Conservation (phyloP, 1,284 basidiomycete genomes). For the Apiotrichum domesticum region DNA sequence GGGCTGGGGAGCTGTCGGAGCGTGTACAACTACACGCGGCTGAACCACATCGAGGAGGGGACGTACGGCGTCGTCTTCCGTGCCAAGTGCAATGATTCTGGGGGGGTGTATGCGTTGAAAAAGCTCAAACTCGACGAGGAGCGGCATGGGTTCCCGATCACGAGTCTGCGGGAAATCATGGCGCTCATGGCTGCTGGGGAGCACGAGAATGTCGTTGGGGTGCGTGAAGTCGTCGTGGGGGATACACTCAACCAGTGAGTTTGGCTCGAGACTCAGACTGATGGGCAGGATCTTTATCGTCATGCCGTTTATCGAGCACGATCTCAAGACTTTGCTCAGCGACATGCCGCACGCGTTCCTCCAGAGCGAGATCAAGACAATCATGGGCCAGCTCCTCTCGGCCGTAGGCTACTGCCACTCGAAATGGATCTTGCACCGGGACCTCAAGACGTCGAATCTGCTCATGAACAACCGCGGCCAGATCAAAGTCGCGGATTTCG, state of each 20-base stretch:
- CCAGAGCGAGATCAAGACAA: constrained; percentile 95
- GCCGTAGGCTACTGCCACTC: constrained; percentile 88
- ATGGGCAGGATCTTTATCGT: constrained; percentile 83
- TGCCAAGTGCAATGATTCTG: constrained; percentile 85
- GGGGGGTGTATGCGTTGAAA: constrained; percentile 93
- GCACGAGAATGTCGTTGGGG: constrained; percentile 91
- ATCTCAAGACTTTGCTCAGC: constrained; percentile 89
- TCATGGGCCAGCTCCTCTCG: constrained; percentile 88
- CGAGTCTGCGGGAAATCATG: constrained; percentile 88
- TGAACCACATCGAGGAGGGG: constrained; percentile 99
- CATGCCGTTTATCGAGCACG: constrained; percentile 99
- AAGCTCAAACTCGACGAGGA: constrained; percentile 98
- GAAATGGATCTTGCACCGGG: constrained; percentile 96
- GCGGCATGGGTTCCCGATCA: constrained; percentile 97
- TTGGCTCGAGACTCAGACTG: not conserved
- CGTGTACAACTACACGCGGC: constrained; percentile 82
- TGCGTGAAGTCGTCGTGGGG: constrained; percentile 97
- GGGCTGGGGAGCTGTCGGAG: constrained; percentile 74
- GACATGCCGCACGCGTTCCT: constrained; percentile 92
- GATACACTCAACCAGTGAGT: constrained; percentile 97
- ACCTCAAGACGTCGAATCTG: constrained; percentile 94
- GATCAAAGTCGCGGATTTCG: constrained; percentile 98
- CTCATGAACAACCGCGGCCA: constrained; percentile 98
- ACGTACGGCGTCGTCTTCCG: constrained; percentile 97
- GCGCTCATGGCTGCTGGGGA: constrained; percentile 77